phyloP scores from a whole-genome alignment of 768 basidiomycete species.

The Russula compacta region DNA sequence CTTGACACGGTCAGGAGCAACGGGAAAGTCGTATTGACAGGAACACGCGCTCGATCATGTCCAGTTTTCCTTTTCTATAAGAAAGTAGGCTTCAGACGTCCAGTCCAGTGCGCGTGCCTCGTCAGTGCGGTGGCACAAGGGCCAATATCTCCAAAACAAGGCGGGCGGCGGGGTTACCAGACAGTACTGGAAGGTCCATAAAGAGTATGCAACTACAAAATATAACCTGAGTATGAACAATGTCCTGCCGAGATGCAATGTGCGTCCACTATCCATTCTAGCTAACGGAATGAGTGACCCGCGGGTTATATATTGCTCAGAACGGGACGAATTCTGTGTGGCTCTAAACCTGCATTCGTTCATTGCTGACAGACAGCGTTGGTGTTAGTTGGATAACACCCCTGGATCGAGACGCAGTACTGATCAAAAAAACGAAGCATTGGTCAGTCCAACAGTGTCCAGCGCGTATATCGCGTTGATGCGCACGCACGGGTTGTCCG shows the following conservation, averaged over 20 bases:
- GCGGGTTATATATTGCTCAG: not conserved
- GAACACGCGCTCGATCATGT: too few relatives aligned
- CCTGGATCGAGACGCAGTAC: slow-evolving; percentile 6
- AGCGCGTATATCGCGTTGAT: too few relatives aligned
- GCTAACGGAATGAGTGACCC: not conserved
- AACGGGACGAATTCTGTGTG: not conserved
- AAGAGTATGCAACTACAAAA: not conserved
- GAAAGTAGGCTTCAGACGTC: too few relatives aligned
- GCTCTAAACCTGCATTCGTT: not conserved
- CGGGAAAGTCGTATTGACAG: too few relatives aligned
- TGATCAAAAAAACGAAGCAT: not conserved
- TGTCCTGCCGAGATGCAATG: not conserved
- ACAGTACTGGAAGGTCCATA: not conserved
- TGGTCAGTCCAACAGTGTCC: not conserved
- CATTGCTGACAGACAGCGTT: not conserved
- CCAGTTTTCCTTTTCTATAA: too few relatives aligned
- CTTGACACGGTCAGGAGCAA: too few relatives aligned
- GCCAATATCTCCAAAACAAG: too few relatives aligned
- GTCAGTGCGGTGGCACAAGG: too few relatives aligned
- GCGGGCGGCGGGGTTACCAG: too few relatives aligned
- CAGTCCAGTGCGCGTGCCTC: too few relatives aligned
- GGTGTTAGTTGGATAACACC: not conserved
- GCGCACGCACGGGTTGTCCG: slow-evolving; percentile 2
- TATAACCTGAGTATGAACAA: not conserved
- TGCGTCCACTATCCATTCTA: too few relatives aligned